A percentile compares a stretch with the other conserved stretches of the same genome.
These are phyloP conservation scores for Solanum peruvianum DNA, from an alignment of 257 asterid genomes.

Conservation along the genomic window DNA sequence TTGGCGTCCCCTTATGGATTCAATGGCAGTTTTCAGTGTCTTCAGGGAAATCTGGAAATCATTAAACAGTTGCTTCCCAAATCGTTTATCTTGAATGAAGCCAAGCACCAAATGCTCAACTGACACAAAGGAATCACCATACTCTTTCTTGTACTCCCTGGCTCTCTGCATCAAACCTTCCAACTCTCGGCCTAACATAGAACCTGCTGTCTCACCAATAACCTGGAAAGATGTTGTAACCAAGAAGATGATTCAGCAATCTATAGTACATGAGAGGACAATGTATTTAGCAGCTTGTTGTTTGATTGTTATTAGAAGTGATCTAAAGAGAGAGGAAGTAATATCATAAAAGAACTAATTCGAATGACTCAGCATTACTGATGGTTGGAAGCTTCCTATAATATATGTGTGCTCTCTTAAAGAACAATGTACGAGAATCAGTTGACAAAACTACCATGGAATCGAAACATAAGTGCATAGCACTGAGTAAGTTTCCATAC, in stretches of 20 bases:
- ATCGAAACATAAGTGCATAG: background rate
- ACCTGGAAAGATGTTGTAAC: constrained; percentile 30
- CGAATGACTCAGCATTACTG: background rate
- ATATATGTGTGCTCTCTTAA: background rate
- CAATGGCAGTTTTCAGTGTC: constrained; percentile 59
- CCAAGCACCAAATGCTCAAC: constrained; percentile 96
- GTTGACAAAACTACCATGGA: background rate
- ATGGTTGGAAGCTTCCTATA: background rate
- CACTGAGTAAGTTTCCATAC: background rate
- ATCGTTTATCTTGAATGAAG: constrained; percentile 59
- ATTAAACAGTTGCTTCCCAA: constrained; percentile 66
- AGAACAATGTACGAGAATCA: background rate
- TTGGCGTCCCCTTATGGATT: constrained; percentile 82
- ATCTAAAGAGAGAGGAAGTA: background rate
- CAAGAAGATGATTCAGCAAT: background rate
- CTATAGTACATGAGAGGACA: background rate
- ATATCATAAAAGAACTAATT: background rate
- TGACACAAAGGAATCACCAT: constrained; percentile 76
- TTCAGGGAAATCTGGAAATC: constrained; percentile 59
- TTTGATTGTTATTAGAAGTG: background rate
- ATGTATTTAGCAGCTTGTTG: background rate
- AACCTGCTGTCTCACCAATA: constrained; percentile 79
- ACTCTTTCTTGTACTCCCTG: constrained; percentile 75
- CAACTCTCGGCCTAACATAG: constrained; percentile 84
- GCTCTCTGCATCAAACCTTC: constrained; percentile 82